These are phyloP conservation scores for Fulvia fulva DNA, from an alignment of 2,329 filamentous ascomycete species.

Conservation along the genomic window DNA sequence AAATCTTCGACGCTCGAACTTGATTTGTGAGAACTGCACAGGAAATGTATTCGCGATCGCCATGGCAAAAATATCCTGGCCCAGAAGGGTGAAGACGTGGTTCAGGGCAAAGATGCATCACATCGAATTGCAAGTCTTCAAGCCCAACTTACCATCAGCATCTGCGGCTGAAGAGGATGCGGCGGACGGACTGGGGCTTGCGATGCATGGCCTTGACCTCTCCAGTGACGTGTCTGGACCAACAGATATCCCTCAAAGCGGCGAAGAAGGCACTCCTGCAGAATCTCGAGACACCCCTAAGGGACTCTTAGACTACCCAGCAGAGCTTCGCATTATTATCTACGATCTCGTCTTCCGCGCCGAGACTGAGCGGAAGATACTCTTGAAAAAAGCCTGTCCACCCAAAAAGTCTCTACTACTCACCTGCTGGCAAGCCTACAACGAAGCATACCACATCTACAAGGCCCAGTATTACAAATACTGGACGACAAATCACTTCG, in stretches of 20 bases:
- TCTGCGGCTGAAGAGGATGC: too few species aligned
- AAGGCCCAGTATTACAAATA: background rate
- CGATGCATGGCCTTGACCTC: background rate
- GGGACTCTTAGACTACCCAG: background rate
- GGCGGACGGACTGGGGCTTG: background rate
- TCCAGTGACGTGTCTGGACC: background rate
- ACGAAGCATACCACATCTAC: background rate
- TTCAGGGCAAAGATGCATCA: too few species aligned
- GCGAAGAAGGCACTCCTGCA: background rate
- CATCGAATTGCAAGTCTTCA: too few species aligned
- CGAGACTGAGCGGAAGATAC: background rate
- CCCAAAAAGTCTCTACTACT: background rate
- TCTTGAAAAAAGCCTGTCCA: background rate
- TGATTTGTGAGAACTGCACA: too few species aligned
- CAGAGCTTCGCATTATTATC: background rate
- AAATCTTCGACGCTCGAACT: background rate
- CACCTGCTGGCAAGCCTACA: background rate
- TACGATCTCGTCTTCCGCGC: background rate
- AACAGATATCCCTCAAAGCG: background rate
- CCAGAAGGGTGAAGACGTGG: too few species aligned
- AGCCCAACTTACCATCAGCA: too few species aligned
- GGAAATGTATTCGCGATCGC: too few species aligned
- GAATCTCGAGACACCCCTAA: background rate
- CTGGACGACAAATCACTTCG: background rate
- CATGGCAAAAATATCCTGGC: too few species aligned